Percentiles rank a stretch among this genome's conserved stretches.
phyloP scores from a whole-genome alignment of 768 basidiomycete genomes.

The Rhodotorula kratochvilovae region DNA sequence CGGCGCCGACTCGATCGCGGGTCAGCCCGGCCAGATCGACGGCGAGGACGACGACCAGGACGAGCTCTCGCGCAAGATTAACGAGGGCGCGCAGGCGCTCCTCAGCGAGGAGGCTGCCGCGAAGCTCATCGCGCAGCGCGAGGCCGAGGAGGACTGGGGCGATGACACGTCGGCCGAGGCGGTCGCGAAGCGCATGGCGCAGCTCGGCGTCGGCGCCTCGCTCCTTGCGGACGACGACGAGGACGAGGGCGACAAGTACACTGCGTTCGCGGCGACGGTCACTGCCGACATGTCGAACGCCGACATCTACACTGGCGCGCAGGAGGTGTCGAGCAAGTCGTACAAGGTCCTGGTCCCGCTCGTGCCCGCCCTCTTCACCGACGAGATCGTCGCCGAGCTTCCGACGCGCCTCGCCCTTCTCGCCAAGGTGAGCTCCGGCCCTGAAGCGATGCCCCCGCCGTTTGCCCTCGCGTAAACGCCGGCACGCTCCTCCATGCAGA shows the following conservation, averaged over 20 bases:
- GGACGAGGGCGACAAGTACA: conserved; percentile 83
- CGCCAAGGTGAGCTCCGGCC: conserved; percentile 59
- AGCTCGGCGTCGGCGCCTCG: conserved; percentile 50
- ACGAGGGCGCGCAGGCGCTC: conserved; percentile 76
- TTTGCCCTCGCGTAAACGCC: too few relatives aligned
- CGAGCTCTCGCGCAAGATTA: conserved; percentile 82
- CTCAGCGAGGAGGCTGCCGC: conserved; percentile 32
- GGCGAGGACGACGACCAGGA: conserved; percentile 61
- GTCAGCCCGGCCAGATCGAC: conserved; percentile 49
- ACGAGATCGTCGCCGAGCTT: conserved; percentile 57
- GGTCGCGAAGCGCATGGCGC: conserved; percentile 71
- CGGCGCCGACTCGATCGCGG: conserved; percentile 43
- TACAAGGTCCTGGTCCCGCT: conserved; percentile 82
- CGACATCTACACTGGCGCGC: conserved; percentile 57
- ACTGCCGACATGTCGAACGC: conserved; percentile 53
- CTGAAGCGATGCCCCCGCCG: background rate
- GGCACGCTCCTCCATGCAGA: too few relatives aligned
- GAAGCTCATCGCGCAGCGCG: conserved; percentile 56
- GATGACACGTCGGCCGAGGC: conserved; percentile 87
- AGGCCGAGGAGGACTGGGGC: conserved; percentile 75
- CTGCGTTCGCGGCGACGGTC: conserved; percentile 58
- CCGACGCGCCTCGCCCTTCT: conserved; percentile 63
- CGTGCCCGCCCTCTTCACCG: conserved; percentile 76
- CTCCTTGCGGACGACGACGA: conserved; percentile 64
- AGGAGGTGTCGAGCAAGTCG: conserved; percentile 84